A percentile compares a stretch with the other conserved stretches of the same genome.
Conservation (phyloP, 352 stramenopile genomes). For the Globisporangium paddicum region DNA sequence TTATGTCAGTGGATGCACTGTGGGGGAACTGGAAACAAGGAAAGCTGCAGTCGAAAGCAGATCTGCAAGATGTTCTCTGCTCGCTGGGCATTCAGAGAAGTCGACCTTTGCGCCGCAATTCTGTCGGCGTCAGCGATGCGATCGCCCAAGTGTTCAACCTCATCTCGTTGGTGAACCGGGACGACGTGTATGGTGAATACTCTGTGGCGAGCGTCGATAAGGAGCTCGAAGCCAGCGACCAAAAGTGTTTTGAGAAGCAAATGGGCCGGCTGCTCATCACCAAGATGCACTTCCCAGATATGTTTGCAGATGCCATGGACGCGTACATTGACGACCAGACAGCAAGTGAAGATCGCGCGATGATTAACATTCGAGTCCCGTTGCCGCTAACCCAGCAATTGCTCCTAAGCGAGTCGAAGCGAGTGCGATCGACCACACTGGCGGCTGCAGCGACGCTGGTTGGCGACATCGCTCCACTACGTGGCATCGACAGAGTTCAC, state of each 20-base stretch:
- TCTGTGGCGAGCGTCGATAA: not conserved
- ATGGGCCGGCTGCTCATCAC: slow-evolving; percentile 27
- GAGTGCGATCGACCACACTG: not conserved
- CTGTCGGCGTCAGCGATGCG: not conserved
- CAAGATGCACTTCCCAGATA: slow-evolving; percentile 32
- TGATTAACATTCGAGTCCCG: not conserved
- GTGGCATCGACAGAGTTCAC: not conserved
- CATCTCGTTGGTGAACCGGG: not conserved
- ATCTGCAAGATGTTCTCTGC: slow-evolving; percentile 17
- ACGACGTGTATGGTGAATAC: slow-evolving; percentile 3
- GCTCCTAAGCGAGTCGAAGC: not conserved
- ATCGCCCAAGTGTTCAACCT: not conserved
- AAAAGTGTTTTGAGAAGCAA: slow-evolving; percentile 8
- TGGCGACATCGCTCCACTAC: not conserved
- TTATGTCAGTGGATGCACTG: slow-evolving; percentile 20
- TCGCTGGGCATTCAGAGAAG: slow-evolving; percentile 9
- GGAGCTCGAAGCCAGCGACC: not conserved
- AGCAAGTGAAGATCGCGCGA: not conserved
- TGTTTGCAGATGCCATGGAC: slow-evolving; percentile 16
- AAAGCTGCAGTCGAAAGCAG: slow-evolving; percentile 16
- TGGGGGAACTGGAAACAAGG: slow-evolving; percentile 48
- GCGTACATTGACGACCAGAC: slow-evolving; percentile 13
- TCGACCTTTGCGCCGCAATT: slow-evolving; percentile 9
- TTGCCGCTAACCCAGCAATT: not conserved
- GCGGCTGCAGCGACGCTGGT: slow-evolving; percentile 3